Evolutionary conservation across 2,329 filamentous ascomycete genomes (phyloP).

Genomic region (Trichoderma sp.): DNA sequence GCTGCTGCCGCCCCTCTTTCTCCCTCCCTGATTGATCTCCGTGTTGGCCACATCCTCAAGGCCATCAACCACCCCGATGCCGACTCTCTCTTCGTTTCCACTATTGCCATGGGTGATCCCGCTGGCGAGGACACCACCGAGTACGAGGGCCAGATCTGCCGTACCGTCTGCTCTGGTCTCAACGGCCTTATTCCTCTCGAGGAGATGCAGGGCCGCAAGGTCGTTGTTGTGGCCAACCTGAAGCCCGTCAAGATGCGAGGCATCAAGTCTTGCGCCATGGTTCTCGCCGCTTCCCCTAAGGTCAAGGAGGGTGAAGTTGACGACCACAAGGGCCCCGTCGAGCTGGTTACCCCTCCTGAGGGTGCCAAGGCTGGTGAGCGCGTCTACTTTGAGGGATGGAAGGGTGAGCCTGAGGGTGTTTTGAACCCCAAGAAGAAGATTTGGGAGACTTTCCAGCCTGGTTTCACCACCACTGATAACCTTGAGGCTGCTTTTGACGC

Average conservation of each 20-base stretch:
- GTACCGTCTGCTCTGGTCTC: conserved; percentile 94
- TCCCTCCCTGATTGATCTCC: conserved; percentile 85
- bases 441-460: conserved; percentile 95
- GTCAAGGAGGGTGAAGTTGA: conserved; percentile 78
- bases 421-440: conserved; percentile 99
- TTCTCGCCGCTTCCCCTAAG: conserved; percentile 87
- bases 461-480: conserved; percentile 82
- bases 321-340: conserved; percentile 85
- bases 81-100: conserved; percentile 92
- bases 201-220: conserved; percentile 95
- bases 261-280: conserved; percentile 77
- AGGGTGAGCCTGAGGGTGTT: conserved; percentile 86
- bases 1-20: conserved; percentile 73
- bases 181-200: conserved; percentile 90
- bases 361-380: conserved; percentile 79
- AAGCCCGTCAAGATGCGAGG: conserved; percentile 99
- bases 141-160: conserved; percentile 85
- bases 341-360: conserved; percentile 81
- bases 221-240: conserved; percentile 93
- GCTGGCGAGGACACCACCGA: conserved; percentile 87
- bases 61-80: conserved; percentile 94
- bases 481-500: conserved; percentile 88
- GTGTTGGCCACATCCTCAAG: conserved; percentile 96
- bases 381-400: conserved; percentile 92
- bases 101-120: conserved; percentile 89